Evolutionary conservation across 768 basidiomycete species (phyloP).

Genomic region (Lanmaoa rubissima): DNA sequence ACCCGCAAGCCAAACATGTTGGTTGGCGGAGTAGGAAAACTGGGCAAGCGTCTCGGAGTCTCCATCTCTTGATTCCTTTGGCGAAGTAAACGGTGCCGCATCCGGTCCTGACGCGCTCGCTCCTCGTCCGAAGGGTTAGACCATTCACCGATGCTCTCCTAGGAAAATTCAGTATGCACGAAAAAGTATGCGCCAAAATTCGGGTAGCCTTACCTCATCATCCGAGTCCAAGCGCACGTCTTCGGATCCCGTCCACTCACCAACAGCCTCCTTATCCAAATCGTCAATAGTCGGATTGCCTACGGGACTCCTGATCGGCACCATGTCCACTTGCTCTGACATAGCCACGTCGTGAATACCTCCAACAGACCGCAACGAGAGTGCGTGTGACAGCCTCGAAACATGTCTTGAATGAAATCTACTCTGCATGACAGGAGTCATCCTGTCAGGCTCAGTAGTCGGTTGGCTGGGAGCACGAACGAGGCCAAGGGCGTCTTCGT

Average conservation of each 20-base stretch:
- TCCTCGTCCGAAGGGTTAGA: constrained; percentile 93
- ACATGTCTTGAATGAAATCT: constrained; percentile 66
- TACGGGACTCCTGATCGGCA: constrained; percentile 32
- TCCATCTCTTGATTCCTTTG: constrained; percentile 47
- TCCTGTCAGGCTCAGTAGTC: constrained; percentile 38
- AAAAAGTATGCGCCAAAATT: background rate
- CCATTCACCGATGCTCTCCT: constrained; percentile 82
- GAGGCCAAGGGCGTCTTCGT: constrained; percentile 28
- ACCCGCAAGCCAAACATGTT: constrained; percentile 42
- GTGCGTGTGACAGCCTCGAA: constrained; percentile 63
- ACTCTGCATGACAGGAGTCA: constrained; percentile 49
- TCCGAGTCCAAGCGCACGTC: constrained; percentile 61
- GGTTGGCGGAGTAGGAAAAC: constrained; percentile 76
- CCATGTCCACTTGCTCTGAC: constrained; percentile 25
- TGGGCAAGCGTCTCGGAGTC: constrained; percentile 69
- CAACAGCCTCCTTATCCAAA: constrained; percentile 42
- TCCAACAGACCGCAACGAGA: constrained; percentile 64
- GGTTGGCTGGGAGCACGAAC: constrained; percentile 25
- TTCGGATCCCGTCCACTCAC: constrained; percentile 85
- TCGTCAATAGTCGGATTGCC: constrained; percentile 37
- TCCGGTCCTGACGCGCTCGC: constrained; percentile 64
- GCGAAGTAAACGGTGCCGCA: constrained; percentile 60
- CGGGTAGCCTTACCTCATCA: constrained; percentile 54
- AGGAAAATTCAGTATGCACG: constrained; percentile 8
- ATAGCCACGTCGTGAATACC: constrained; percentile 41